Evolutionary conservation across 2,329 filamentous ascomycete genomes (phyloP).

Genomic region (Lachnellula cervina): DNA sequence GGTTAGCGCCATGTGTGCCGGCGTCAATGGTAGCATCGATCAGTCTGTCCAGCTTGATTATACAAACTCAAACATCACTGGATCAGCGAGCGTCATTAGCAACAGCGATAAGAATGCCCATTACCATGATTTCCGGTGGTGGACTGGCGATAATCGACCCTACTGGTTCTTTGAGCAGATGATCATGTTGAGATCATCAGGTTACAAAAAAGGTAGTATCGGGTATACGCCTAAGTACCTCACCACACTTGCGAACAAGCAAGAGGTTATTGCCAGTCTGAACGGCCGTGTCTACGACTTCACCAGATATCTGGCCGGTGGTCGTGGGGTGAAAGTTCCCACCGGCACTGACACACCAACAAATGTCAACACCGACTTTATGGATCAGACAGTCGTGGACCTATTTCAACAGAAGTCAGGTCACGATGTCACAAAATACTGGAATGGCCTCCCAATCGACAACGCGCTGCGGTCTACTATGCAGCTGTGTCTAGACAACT

Average conservation of each 20-base stretch:
- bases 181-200: slow-evolving; percentile 61
- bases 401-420: slow-evolving; percentile 76
- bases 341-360: slow-evolving; percentile 45
- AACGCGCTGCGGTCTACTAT: slow-evolving; percentile 57
- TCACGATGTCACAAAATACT: slow-evolving; percentile 76
- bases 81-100: slow-evolving; percentile 60
- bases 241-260: slow-evolving; percentile 58
- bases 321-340: slow-evolving; percentile 58
- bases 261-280: slow-evolving; percentile 70
- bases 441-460: slow-evolving; percentile 64
- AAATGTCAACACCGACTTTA: slow-evolving; percentile 65
- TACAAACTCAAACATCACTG: slow-evolving; percentile 68
- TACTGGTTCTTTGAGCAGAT: slow-evolving; percentile 95
- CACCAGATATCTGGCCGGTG: slow-evolving; percentile 74
- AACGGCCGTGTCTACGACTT: slow-evolving; percentile 81
- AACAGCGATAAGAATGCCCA: slow-evolving; percentile 65
- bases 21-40: slow-evolving; percentile 60
- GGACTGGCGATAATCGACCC: slow-evolving; percentile 72
- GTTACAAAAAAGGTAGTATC: slow-evolving; percentile 81
- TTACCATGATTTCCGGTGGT: slow-evolving; percentile 92
- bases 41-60: slow-evolving; percentile 80
- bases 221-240: slow-evolving; percentile 80
- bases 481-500: slow-evolving; percentile 81
- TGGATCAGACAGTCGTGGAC: slow-evolving; percentile 67
- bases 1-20: slow-evolving; percentile 85